These are phyloP conservation scores for Paracoccidioides lutzii DNA, from an alignment of 2,329 filamentous ascomycete genomes.

Conservation along the genomic window DNA sequence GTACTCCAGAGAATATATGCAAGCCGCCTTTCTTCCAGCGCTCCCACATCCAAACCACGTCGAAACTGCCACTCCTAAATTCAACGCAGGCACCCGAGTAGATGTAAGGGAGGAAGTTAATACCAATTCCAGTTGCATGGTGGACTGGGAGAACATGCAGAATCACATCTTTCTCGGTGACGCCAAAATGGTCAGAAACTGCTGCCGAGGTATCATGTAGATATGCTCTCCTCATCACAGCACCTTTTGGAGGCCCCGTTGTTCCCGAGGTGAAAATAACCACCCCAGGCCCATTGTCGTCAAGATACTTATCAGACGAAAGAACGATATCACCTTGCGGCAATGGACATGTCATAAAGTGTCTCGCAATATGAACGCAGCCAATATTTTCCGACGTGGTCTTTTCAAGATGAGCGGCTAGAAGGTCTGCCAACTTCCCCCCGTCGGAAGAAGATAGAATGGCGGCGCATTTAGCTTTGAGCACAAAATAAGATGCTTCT, in stretches of 20 bases:
- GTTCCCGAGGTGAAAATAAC: conserved; percentile 32
- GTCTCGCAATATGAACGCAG: conserved; percentile 4
- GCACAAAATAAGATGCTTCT: conserved; percentile 34
- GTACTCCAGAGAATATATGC: conserved; percentile 8
- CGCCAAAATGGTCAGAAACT: conserved; percentile 11
- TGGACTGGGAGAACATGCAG: conserved; percentile 17
- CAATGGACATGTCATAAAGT: conserved; percentile 1
- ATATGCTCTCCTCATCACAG: conserved; percentile 19
- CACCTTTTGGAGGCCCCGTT: conserved; percentile 35
- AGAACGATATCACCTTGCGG: conserved; percentile 8
- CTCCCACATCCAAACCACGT: conserved; percentile 9
- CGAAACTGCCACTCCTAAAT: conserved; percentile 8
- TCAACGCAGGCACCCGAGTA: conserved; percentile 9
- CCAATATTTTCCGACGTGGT: not conserved
- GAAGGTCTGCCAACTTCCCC: conserved; percentile 18
- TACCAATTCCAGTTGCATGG: conserved; percentile 7
- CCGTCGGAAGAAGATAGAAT: conserved; percentile 26
- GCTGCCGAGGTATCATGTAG: conserved; percentile 8
- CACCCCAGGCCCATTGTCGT: conserved; percentile 17
- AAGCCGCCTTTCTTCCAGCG: conserved; percentile 7
- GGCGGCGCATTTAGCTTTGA: conserved; percentile 27
- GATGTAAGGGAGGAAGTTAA: conserved; percentile 12
- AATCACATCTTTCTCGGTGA: conserved; percentile 20
- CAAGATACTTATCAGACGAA: conserved; percentile 15
- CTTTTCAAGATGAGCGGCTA: conserved; percentile 24